Percentiles rank a stretch among this genome's conserved stretches.
phyloP scores from a whole-genome alignment of 768 basidiomycete species.

The Suillus decipiens region DNA sequence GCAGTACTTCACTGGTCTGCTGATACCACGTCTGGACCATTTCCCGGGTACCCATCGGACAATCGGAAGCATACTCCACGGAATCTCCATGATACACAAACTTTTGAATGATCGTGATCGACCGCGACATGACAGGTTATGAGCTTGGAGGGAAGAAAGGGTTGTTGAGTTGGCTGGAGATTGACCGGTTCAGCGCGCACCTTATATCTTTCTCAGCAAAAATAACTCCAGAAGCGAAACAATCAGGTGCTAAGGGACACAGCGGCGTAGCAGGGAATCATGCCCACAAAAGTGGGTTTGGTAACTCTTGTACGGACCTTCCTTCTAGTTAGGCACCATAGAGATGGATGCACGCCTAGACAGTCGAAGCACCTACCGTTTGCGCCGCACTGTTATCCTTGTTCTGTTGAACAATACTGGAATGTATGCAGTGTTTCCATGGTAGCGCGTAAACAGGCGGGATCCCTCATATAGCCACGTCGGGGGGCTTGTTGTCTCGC shows the following conservation, averaged over 20 bases:
- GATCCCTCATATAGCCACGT: not conserved
- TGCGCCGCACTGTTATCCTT: not conserved
- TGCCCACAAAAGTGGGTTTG: slow-evolving; percentile 8
- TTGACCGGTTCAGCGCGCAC: not conserved
- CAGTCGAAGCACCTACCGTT: not conserved
- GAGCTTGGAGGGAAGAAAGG: not conserved
- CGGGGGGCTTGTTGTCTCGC: slow-evolving; percentile 1
- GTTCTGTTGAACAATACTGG: slow-evolving; percentile 1
- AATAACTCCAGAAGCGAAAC: slow-evolving; percentile 3
- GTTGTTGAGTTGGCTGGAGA: not conserved
- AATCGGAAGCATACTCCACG: slow-evolving; percentile 3
- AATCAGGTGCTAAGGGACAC: slow-evolving; percentile 3
- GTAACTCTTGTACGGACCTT: slow-evolving; percentile 6
- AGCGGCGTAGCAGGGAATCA: not conserved
- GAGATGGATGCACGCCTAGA: not conserved
- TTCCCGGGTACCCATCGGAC: slow-evolving; percentile 4
- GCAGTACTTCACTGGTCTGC: slow-evolving; percentile 6
- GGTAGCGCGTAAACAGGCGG: not conserved
- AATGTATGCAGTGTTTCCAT: not conserved
- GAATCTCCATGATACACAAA: slow-evolving; percentile 6
- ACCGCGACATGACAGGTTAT: not conserved
- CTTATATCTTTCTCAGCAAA: slow-evolving; percentile 2
- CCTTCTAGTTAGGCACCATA: slow-evolving; percentile 6
- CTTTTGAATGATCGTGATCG: slow-evolving; percentile 7
- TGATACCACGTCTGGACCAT: slow-evolving; percentile 8